Evolutionary conservation across 1,284 basidiomycete genomes (phyloP).

Genomic region (Somion occarium): DNA sequence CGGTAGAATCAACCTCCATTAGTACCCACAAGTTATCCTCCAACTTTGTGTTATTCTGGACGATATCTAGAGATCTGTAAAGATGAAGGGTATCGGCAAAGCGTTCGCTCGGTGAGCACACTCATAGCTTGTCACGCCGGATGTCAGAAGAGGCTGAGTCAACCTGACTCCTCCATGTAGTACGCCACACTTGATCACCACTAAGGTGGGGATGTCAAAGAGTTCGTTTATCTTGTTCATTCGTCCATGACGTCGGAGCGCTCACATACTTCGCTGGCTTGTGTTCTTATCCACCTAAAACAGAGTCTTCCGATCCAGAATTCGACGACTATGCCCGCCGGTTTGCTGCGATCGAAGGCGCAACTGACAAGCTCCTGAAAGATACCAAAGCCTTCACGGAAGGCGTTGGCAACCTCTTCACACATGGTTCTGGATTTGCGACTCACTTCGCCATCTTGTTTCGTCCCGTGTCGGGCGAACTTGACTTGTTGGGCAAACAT

Average conservation of each 20-base stretch:
- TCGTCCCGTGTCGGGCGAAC: slow-evolving; percentile 79
- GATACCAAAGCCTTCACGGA: slow-evolving; percentile 89
- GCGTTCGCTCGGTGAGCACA: slow-evolving; percentile 65
- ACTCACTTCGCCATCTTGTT: slow-evolving; percentile 77
- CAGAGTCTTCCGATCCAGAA: slow-evolving; percentile 84
- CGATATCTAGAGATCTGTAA: no score
- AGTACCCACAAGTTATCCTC: no score
- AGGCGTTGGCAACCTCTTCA: slow-evolving; percentile 79
- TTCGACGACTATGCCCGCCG: slow-evolving; percentile 81
- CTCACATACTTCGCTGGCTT: slow-evolving; percentile 7
- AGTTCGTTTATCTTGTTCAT: slow-evolving; percentile 49
- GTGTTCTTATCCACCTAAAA: slow-evolving; percentile 4
- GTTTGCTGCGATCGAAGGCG: slow-evolving; percentile 75
- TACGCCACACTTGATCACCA: slow-evolving; percentile 84
- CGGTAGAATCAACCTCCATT: no score
- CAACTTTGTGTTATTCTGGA: no score
- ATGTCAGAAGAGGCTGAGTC: slow-evolving; percentile 6
- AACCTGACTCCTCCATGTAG: slow-evolving; percentile 34
- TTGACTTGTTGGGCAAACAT: slow-evolving; percentile 74
- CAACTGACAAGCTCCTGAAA: slow-evolving; percentile 87
- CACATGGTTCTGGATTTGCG: slow-evolving; percentile 73
- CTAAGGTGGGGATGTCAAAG: slow-evolving; percentile 86
- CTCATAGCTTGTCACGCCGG: neutral
- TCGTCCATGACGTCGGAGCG: neutral
- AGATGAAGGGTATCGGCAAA: slow-evolving; percentile 81